Percentiles rank a stretch among this genome's conserved stretches.
phyloP scores from a whole-genome alignment of 164 flowering plant species.

The Nymphaea thermarum region DNA sequence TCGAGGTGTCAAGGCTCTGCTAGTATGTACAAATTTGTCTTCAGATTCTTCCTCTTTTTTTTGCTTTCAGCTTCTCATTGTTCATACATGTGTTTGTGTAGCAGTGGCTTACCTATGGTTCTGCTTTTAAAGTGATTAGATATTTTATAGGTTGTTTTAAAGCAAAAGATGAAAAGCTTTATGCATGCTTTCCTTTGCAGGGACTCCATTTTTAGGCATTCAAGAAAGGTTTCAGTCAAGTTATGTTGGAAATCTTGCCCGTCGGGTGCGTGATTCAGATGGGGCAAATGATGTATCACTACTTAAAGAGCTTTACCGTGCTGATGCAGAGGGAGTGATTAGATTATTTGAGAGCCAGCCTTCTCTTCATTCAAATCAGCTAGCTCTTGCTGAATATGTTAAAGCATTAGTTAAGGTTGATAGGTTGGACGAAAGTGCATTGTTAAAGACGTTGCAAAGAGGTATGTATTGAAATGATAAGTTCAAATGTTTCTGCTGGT shows the following conservation, averaged over 20 bases:
- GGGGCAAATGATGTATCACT: conserved; percentile 48
- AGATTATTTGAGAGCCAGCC: conserved; percentile 81
- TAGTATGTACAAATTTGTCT: not conserved
- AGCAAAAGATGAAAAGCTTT: no score
- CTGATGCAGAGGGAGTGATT: conserved; percentile 85
- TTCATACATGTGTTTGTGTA: no score
- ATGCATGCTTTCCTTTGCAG: not conserved
- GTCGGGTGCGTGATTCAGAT: conserved; percentile 58
- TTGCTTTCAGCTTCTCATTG: no score
- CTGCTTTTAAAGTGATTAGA: no score
- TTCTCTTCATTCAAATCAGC: conserved; percentile 59
- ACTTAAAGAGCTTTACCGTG: conserved; percentile 58
- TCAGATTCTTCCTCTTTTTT: not conserved
- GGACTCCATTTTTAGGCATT: not conserved
- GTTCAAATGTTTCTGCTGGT: not conserved
- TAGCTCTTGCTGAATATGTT: conserved; percentile 88
- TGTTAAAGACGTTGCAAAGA: conserved; percentile 76
- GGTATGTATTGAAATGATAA: conserved; percentile 29
- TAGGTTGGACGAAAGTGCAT: conserved; percentile 72
- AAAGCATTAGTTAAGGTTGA: conserved; percentile 86
- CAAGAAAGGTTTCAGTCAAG: conserved; percentile 62
- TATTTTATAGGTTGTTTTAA: no score
- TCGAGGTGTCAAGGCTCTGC: not conserved
- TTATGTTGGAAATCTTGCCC: conserved; percentile 66
- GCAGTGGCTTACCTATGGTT: no score